Evolutionary conservation across 163 green algal species (phyloP), one percentile per base, ranked within the genome.

Genomic region (Trebouxiophyceae sp.): DNA sequence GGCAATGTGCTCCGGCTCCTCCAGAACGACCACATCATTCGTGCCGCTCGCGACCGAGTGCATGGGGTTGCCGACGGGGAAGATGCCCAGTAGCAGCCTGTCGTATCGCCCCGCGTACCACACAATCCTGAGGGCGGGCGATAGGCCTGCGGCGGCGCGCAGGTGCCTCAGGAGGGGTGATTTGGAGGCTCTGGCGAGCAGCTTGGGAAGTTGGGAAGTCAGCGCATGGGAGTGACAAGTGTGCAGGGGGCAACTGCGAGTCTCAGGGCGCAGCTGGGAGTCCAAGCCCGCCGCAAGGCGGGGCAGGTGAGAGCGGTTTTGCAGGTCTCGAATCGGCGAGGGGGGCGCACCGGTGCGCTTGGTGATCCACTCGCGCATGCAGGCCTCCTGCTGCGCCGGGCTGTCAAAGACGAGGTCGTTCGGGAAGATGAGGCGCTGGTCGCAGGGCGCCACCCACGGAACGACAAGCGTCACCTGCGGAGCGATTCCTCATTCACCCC

Each of bases 1-100:
- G 57, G 76, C 91, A 19, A 98, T 76, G 78, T 99, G 95, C 84
- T 99, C 95, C 2, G 95, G 95, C 82, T 99, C 95, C 77, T 99
- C 95, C 66, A 99, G 77, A 24, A 99, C 86, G 12, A 92, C 95
- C 46, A 98, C 84, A 65, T 99, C 94, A 56, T 12, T 50, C 12
- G 39, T 50, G 58, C 89, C 70, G 55, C 87, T 78, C 6, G 93
- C 86, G 33, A 99, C 89, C 71, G 87, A 91, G 31, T 75, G 60
- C 4, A 89, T 97, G 56, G 95, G 84, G 84, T 98, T 91, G 4
- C 93, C 93, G 30, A 96, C 88, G 3, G 92, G 89, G 33, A 99
- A 84, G 71, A 99, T 97, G 66, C 71, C 71, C 62, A 77, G 62
- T 27, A 77, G 45, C 3, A 5, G 57, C 3, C 46, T 57, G 62